Evolutionary conservation across 805 yeast species (phyloP).

Genomic region (Nakazawaea anatomiae): DNA sequence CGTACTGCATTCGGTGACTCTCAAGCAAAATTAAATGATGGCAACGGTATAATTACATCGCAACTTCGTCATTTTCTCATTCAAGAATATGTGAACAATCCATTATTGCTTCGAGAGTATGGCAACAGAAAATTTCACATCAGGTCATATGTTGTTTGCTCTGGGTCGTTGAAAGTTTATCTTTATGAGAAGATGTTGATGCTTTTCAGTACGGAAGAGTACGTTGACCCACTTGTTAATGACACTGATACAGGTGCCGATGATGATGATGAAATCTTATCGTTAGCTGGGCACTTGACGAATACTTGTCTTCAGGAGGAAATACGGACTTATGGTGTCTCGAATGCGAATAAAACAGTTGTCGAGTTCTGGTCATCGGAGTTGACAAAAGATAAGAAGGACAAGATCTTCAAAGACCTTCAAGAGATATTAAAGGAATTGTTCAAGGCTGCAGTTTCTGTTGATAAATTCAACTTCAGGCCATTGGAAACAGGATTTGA

Average conservation of each 20-base stretch:
- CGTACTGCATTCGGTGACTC: conserved; percentile 1
- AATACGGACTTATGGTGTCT: conserved; percentile 26
- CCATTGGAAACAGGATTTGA: conserved; percentile 81
- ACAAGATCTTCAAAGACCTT: conserved; percentile 46
- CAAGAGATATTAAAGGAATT: conserved; percentile 60
- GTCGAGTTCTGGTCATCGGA: conserved; percentile 55
- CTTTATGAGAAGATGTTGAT: conserved; percentile 80
- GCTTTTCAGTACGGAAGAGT: conserved; percentile 63
- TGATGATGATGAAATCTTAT: conserved; percentile 27
- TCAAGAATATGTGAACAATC: conserved; percentile 70
- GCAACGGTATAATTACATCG: conserved; percentile 72
- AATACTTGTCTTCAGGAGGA: conserved; percentile 83
- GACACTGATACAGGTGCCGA: conserved; percentile 14
- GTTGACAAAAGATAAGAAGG: conserved; percentile 28
- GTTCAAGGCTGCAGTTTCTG: conserved; percentile 74
- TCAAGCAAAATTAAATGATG: conserved; percentile 17
- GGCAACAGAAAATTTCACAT: conserved; percentile 79
- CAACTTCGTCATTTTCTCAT: conserved; percentile 88
- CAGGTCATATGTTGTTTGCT: conserved; percentile 73
- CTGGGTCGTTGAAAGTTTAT: conserved; percentile 68
- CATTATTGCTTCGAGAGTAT: conserved; percentile 59
- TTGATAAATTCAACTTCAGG: conserved; percentile 79
- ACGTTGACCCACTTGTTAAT: conserved; percentile 24
- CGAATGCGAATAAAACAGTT: conserved; percentile 37
- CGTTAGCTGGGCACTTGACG: conserved; percentile 76